Evolutionary conservation across 306 rosid genomes (phyloP).

Genomic region (Mimosa pudica): DNA sequence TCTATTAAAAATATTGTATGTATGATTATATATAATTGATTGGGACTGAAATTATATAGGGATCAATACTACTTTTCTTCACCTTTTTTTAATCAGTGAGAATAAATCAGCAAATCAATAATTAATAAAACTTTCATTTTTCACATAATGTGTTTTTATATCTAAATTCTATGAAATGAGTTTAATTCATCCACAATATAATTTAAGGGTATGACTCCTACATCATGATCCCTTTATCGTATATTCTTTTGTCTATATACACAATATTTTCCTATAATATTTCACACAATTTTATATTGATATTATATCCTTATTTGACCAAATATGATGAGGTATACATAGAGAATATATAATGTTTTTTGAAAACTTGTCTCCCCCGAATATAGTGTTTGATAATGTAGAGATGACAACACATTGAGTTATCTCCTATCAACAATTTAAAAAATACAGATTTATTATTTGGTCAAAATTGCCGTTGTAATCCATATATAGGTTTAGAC

Average conservation of each 20-base stretch:
- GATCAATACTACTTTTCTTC: too few relatives aligned
- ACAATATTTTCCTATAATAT: background rate
- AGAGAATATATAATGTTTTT: background rate
- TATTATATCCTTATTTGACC: background rate
- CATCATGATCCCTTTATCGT: too few relatives aligned
- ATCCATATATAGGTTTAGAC: background rate
- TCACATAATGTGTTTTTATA: too few relatives aligned
- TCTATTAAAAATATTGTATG: too few relatives aligned
- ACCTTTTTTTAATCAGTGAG: too few relatives aligned
- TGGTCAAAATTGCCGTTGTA: background rate
- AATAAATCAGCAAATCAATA: background rate
- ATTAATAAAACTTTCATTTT: background rate
- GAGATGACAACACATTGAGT: background rate
- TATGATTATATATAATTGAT: too few relatives aligned
- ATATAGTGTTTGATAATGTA: background rate
- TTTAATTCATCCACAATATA: too few relatives aligned
- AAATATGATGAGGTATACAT: background rate
- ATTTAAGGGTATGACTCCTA: too few relatives aligned
- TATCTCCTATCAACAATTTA: too few relatives aligned
- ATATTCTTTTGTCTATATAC: background rate
- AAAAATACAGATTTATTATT: background rate
- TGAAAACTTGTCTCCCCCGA: background rate
- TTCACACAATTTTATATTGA: too few relatives aligned
- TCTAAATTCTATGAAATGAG: too few relatives aligned
- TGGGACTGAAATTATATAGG: too few relatives aligned